These are phyloP conservation scores for Kappamyces sp. DNA, from an alignment of 192 early-diverging fungal genomes.

Conservation along the genomic window DNA sequence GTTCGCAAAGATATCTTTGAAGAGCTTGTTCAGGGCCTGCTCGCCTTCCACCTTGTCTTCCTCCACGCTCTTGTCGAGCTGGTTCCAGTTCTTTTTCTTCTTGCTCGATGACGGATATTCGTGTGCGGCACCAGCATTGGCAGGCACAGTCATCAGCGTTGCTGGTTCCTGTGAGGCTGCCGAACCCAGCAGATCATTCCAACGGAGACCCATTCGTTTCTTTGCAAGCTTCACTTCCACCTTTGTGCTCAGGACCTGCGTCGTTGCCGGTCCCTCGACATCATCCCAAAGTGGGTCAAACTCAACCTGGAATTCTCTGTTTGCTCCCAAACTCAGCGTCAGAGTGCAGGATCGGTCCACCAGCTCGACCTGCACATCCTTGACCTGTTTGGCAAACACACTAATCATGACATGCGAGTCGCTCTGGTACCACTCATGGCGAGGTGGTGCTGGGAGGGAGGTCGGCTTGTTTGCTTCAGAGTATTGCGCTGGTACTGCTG, in stretches of 20 bases:
- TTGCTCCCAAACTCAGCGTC: slow-evolving; percentile 76
- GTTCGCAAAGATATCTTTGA: slow-evolving; percentile 89
- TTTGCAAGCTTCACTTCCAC: slow-evolving; percentile 66
- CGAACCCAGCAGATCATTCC: slow-evolving; percentile 74
- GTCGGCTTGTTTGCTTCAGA: too few relatives aligned
- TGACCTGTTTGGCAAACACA: slow-evolving; percentile 86
- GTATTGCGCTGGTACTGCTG: too few relatives aligned
- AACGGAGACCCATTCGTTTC: slow-evolving; percentile 64
- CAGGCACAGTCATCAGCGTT: slow-evolving; percentile 26
- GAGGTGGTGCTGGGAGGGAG: too few relatives aligned
- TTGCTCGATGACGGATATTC: slow-evolving; percentile 42
- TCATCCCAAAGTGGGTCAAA: slow-evolving; percentile 72
- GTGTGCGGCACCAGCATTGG: slow-evolving; percentile 37
- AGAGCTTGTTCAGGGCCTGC: slow-evolving; percentile 81
- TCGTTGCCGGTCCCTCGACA: too few relatives aligned
- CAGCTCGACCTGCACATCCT: slow-evolving; percentile 56
- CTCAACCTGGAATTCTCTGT: slow-evolving; percentile 88
- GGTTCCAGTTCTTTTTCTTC: slow-evolving; percentile 78
- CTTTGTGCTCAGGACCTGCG: slow-evolving; percentile 37
- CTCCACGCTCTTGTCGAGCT: slow-evolving; percentile 64
- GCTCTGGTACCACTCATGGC: slow-evolving; percentile 99
- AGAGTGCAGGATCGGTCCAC: slow-evolving; percentile 22
- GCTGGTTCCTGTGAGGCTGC: too few relatives aligned
- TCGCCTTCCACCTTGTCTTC: slow-evolving; percentile 86
- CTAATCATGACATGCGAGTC: slow-evolving; percentile 79